A percentile compares a stretch with the other conserved stretches of the same genome.
phyloP scores from a whole-genome alignment of 768 basidiomycete species.

The Auricularia auricula-judae region DNA sequence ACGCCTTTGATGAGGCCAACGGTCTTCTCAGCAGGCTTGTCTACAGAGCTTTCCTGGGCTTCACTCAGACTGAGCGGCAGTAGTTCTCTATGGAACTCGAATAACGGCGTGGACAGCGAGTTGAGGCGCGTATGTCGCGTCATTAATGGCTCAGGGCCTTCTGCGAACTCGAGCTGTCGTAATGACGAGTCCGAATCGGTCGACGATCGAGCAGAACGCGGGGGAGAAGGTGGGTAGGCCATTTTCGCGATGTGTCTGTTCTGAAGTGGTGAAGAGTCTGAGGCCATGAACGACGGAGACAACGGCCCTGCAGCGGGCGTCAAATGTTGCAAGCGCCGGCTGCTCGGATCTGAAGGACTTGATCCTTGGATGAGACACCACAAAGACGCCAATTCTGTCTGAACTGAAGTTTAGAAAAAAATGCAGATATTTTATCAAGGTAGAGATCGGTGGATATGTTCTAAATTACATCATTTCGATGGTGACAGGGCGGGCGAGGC shows the following conservation, averaged over 20 bases:
- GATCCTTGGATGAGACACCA: too few relatives aligned
- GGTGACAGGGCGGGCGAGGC: too few relatives aligned
- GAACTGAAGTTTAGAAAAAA: too few relatives aligned
- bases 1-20: slow-evolving; percentile 68
- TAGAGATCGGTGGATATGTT: too few relatives aligned
- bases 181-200: slow-evolving; percentile 55
- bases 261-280: neutral
- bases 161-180: slow-evolving; percentile 66
- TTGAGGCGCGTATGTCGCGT: slow-evolving; percentile 39
- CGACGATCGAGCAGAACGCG: slow-evolving; percentile 11
- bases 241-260: neutral
- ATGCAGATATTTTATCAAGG: too few relatives aligned
- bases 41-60: slow-evolving; percentile 38
- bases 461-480: too few relatives aligned
- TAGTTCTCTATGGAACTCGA: slow-evolving; percentile 69
- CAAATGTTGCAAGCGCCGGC: too few relatives aligned
- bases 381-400: too few relatives aligned
- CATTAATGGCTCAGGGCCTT: slow-evolving; percentile 38
- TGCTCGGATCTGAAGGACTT: too few relatives aligned
- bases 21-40: slow-evolving; percentile 48
- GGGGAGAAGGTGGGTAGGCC: slow-evolving; percentile 11
- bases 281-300: neutral
- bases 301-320: too few relatives aligned
- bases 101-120: slow-evolving; percentile 47
- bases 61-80: slow-evolving; percentile 72